phyloP scores from a whole-genome alignment of 129 eudicot genomes.

The Tagetes patula region DNA sequence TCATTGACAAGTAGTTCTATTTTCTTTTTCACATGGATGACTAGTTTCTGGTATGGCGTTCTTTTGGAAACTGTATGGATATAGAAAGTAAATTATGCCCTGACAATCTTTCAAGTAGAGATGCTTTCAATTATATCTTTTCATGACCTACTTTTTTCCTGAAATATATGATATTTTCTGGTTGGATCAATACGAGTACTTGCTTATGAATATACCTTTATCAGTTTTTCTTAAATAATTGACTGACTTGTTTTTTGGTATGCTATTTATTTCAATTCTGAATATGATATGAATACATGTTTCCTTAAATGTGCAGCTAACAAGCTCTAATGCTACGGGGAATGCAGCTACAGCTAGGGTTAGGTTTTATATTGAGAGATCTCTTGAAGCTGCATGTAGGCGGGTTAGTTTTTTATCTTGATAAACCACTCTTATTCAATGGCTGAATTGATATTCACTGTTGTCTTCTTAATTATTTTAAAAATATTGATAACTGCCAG shows the following conservation, averaged over 20 bases:
- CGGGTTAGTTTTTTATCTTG: constrained; percentile 52
- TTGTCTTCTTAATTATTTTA: constrained; percentile 8
- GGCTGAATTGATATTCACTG: neutral
- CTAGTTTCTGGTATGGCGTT: constrained; percentile 7
- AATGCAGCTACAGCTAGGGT: constrained; percentile 41
- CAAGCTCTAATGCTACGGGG: constrained; percentile 36
- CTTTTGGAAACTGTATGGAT: neutral
- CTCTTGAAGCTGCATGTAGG: constrained; percentile 66
- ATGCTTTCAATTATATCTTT: constrained; percentile 1
- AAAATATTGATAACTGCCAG: constrained; percentile 36
- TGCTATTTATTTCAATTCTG: neutral
- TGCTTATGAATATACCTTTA: neutral
- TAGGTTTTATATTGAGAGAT: constrained; percentile 52
- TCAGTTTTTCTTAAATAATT: neutral
- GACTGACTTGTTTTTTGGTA: constrained; percentile 12
- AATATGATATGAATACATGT: constrained; percentile 18
- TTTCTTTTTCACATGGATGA: neutral
- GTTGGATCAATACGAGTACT: neutral
- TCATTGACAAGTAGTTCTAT: neutral
- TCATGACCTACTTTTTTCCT: neutral
- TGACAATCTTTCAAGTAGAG: neutral
- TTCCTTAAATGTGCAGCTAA: constrained; percentile 48
- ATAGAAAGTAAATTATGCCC: neutral
- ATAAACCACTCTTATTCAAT: neutral
- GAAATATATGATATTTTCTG: neutral